Conservation (phyloP, 2,329 filamentous ascomycete species). For the Triangularia setosa region DNA sequence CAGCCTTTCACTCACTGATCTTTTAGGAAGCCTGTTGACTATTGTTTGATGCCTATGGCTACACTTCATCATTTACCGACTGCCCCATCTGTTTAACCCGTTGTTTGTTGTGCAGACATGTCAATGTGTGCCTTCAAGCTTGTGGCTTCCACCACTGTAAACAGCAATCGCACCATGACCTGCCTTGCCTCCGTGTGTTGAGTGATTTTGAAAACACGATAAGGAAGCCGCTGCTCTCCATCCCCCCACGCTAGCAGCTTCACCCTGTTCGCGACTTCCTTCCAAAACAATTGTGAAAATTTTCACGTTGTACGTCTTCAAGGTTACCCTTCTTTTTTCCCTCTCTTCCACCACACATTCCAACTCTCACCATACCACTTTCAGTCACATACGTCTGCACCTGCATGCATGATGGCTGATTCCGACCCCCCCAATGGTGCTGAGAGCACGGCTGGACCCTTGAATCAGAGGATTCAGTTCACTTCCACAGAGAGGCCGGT, state of each 20-base stretch:
- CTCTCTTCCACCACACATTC: neutral
- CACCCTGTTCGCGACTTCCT: neutral
- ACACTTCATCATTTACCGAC: no score
- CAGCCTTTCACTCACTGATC: no score
- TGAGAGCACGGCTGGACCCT: neutral
- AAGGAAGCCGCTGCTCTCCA: neutral
- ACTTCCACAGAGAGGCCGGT: slow-evolving; percentile 5
- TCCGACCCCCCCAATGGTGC: neutral
- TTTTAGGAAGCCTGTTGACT: no score
- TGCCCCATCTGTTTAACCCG: no score
- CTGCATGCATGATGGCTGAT: neutral
- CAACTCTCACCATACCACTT: neutral
- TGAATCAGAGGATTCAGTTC: slow-evolving; percentile 12
- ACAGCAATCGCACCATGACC: neutral
- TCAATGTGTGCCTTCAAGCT: no score
- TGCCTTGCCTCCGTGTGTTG: neutral
- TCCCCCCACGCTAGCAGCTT: neutral
- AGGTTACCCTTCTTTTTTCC: neutral
- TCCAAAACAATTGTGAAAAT: neutral
- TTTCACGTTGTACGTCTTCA: neutral
- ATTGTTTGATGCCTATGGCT: no score
- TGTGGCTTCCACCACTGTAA: no score
- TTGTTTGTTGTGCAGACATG: no score
- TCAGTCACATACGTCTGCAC: neutral
- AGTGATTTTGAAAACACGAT: neutral